Conservation (phyloP, 306 rosid species). For the Rosa multiflora region DNA sequence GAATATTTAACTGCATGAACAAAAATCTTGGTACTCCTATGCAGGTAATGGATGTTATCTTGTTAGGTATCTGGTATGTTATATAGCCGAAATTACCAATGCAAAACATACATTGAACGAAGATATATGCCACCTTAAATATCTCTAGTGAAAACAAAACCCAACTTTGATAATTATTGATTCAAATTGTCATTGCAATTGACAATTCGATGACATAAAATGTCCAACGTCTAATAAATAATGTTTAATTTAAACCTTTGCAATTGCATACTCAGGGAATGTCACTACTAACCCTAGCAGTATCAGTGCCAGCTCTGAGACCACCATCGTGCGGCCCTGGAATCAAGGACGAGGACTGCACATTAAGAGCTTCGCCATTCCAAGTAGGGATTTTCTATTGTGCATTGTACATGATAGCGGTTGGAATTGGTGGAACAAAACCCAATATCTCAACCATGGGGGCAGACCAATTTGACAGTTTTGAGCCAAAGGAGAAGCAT, state of each 20-base stretch:
- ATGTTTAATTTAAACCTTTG: too few relatives aligned
- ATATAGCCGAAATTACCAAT: too few relatives aligned
- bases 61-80: too few relatives aligned
- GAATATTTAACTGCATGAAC: neutral
- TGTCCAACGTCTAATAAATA: too few relatives aligned
- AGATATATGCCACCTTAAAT: too few relatives aligned
- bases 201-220: too few relatives aligned
- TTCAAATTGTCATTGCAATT: neutral
- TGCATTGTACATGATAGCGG: slow-evolving; percentile 57
- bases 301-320: slow-evolving; percentile 51
- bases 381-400: slow-evolving; percentile 53
- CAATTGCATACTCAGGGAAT: slow-evolving; percentile 45
- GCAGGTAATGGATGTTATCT: too few relatives aligned
- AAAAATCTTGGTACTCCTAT: neutral
- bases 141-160: too few relatives aligned
- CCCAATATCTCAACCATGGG: slow-evolving; percentile 75
- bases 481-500: slow-evolving; percentile 51
- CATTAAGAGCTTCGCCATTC: slow-evolving; percentile 39
- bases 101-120: too few relatives aligned
- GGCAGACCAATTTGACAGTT: slow-evolving; percentile 73
- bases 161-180: neutral
- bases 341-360: slow-evolving; percentile 26
- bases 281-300: slow-evolving; percentile 57
- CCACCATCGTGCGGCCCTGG: slow-evolving; percentile 52
- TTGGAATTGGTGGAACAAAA: slow-evolving; percentile 73